Evolutionary conservation across 257 asterid genomes (phyloP), one percentile per base, ranked within the genome.

Genomic region (Solanum rostratum): DNA sequence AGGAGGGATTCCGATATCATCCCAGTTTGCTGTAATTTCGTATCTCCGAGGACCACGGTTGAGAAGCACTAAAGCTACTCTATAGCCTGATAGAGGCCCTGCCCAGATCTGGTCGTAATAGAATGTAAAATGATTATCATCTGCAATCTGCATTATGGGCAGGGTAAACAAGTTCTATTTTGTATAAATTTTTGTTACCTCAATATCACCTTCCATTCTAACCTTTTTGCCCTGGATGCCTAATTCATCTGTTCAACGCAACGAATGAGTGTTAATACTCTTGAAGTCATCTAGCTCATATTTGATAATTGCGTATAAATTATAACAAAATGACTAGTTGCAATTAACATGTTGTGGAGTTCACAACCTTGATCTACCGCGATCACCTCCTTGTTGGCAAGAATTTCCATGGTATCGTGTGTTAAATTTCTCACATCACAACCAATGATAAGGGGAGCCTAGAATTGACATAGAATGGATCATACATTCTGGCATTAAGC

Each of bases 391-490:
- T 87, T 81, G 84, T 95, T 95, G 41, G 90, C 84, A 83, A 95
- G 89, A 37, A 95, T 94, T 24, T 89, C 93, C 91, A 88, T 81
- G 18, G 87, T 87, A 12, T 95, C 97, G 63, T 92, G 88, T 10
- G 88, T 83, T 41, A 80, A 62, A 68, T 89, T 92, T 88, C 95
- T 93, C 87, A 95, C 93, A 83, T 95, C 99, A 84, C 97, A 94
- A 24, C 99, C 99, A 27, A 95, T 91, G 65, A 94, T 92, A 52
- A 96, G 97, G 15, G 99, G 98, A 65, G 99, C 97, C 98, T 95
- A 86, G 5, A 45, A 82, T 79, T 50, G 29, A 46, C 46, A 52
- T 4, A 78, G 6, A 78, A 49, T 50, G 46, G 43, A 50, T 78
- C 45, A 78, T 29, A 27, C 27, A 78, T 50, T 50, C 10, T 50